Base-by-base conservation (phyloP, 768 basidiomycete species). In the Suillus variegatus region DNA sequence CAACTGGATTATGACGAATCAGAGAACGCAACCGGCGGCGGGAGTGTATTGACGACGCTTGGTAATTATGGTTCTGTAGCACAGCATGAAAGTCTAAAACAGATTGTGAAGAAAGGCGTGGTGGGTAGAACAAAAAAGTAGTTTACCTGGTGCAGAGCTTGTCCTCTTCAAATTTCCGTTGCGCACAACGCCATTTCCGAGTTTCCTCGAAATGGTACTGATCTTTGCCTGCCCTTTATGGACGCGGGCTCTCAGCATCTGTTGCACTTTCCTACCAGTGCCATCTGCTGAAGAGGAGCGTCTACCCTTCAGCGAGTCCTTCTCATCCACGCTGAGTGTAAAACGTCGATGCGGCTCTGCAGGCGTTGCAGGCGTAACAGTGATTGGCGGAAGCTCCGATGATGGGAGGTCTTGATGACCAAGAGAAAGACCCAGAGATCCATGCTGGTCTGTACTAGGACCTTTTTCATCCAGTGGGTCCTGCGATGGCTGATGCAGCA, bases 11-110 rank as follows among this genome's bases (percentile, higher is more conserved):
- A 20, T 28, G 62, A 32, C 70, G 82, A 7, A 82, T 80, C 43
- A 86, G 73, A 1, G 85, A 85, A 58, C 83, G 82, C 28, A 88
- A 72, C 2, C 86, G 82, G 62, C 86, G 80, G 44, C 94, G 87
- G 2, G 93, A 92, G 73, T 95, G 94, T 61, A 95, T 95, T 1
- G 93, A 95, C 1, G 86, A 94, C 72, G 73, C 94, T 82, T 84
- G 93, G 82, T 80, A 93, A 80, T 65, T 85, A 73, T 64, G 84
- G 63, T 85, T 87, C 20, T 82, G 83, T 12, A 92, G 79, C 14
- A 87, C 83, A 3, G 85, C 84, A 67, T 91, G 86, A 67, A 94
- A 90, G 69, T 93, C 92, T 91, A 65, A 40, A 43, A n/a, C 9
- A 28, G 51, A n/a, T 13, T n/a, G 22, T 46, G 32, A 52, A 40